Evolutionary conservation across 1,139 yeast genomes (phyloP), one percentile per base, ranked within the genome.

Genomic region (Trichomonascaceae sp.): DNA sequence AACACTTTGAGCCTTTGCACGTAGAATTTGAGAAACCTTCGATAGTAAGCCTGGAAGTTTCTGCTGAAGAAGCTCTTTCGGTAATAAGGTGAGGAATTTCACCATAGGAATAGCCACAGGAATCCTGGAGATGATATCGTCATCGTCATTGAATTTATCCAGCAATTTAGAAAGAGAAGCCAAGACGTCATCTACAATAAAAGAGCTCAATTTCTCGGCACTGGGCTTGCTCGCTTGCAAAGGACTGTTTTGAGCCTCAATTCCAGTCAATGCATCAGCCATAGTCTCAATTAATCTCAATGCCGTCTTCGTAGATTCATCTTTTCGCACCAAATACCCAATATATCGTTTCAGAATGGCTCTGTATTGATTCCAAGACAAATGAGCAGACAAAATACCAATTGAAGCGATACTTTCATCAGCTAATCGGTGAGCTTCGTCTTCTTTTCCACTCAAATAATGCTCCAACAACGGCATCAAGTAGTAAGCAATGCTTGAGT

Each of bases 1-100:
- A 53, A 91, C 75, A 57, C 87, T 96, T 68, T 89, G 96, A 2
- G 93, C 82, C 65, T 90, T 82, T 30, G 96, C 84, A 61, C 97
- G 80, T 69, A 93, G 75, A 47, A 89, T 86, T 68, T 93, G 98
- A 68, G 96, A 90, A 19, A 90, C 78, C 58, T 84, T 83, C 0
- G 96, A 88, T 61, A 93, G 75, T 22, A 87, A 79, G 43, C 95
- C 95, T 0, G 98, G 96, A 30, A 93, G 77, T 53, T 83, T 81
- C 8, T 76, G 67, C 27, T 78, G 79, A 46, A 87, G 72, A 47
- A 76, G 73, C 0, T 81, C 83, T 13, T 77, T 76, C 0, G 87
- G 75, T 47, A 93, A 75, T 56, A 89, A 82, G 62, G 82, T 75
- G 19, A 87, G 71, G 55, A 88, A 78, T 55, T 83, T 80, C n/a